Evolutionary conservation across 139 green algal genomes (phyloP).

Genomic region (Trebouxia sp.): DNA sequence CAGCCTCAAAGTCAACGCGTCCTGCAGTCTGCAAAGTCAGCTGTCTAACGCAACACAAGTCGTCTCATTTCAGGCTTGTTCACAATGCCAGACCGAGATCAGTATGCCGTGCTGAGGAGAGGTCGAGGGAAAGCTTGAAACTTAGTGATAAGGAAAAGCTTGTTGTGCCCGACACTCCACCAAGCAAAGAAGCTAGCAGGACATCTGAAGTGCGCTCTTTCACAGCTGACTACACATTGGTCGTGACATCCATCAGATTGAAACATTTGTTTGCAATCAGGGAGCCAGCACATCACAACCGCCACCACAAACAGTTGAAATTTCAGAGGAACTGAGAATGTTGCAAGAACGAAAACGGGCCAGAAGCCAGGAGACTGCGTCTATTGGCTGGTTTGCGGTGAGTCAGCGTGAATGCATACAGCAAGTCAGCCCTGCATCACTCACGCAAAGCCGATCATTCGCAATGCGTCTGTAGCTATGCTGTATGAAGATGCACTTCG

Average conservation of each 20-base stretch:
- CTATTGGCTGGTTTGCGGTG: constrained; percentile 13
- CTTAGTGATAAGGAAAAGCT: constrained; percentile 25
- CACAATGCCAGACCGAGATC: not conserved
- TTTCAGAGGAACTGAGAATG: constrained; percentile 6
- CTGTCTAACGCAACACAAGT: not conserved
- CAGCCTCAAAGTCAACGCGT: too few relatives aligned
- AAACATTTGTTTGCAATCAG: constrained; percentile 3
- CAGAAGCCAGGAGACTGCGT: not conserved
- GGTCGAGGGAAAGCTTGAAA: constrained; percentile 19
- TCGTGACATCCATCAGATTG: too few relatives aligned
- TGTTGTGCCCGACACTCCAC: constrained; percentile 33
- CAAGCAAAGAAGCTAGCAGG: not conserved
- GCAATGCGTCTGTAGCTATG: too few relatives aligned
- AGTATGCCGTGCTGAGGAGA: constrained; percentile 8
- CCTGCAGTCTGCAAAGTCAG: too few relatives aligned
- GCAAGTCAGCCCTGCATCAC: too few relatives aligned
- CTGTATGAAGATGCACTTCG: too few relatives aligned
- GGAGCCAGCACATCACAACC: not conserved
- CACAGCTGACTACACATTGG: too few relatives aligned
- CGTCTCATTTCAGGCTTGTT: too few relatives aligned
- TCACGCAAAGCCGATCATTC: too few relatives aligned
- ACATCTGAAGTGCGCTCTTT: not conserved
- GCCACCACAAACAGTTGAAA: not conserved
- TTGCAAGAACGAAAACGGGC: not conserved
- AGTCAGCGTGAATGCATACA: too few relatives aligned